Evolutionary conservation across 306 rosid genomes (phyloP).

Genomic region (Phaseolus lunatus): DNA sequence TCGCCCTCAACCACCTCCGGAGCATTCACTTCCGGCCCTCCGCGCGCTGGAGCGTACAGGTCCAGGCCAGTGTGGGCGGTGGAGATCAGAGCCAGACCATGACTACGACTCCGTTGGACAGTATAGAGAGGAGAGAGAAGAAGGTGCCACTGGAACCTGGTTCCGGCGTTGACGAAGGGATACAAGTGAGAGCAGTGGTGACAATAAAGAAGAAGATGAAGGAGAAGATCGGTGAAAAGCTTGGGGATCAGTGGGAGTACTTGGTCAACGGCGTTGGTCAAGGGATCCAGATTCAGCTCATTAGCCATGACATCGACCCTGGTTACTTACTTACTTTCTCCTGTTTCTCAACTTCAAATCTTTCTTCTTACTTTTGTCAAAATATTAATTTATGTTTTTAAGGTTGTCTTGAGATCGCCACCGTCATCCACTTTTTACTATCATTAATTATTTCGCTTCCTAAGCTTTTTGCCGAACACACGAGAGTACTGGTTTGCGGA

Average conservation of each 20-base stretch:
- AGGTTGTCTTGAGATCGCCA: neutral
- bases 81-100: slow-evolving; percentile 57
- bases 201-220: slow-evolving; percentile 83
- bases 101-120: slow-evolving; percentile 47
- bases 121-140: slow-evolving; percentile 42
- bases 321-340: slow-evolving; percentile 50
- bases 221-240: slow-evolving; percentile 63
- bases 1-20: slow-evolving; percentile 10
- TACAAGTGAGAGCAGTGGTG: slow-evolving; percentile 67
- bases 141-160: slow-evolving; percentile 23
- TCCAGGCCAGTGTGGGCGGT: slow-evolving; percentile 60
- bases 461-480: neutral
- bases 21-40: slow-evolving; percentile 9
- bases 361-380: neutral
- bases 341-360: neutral
- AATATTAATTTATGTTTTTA: neutral
- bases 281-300: slow-evolving; percentile 80
- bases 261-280: slow-evolving; percentile 79
- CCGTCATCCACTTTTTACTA: too few species aligned
- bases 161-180: slow-evolving; percentile 23
- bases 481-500: too few species aligned
- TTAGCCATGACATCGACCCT: slow-evolving; percentile 77
- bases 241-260: slow-evolving; percentile 81
- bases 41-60: slow-evolving; percentile 40
- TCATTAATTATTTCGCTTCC: neutral